A percentile compares a stretch with the other conserved stretches of the same genome.
Evolutionary conservation across 331 rosid species (phyloP).

Genomic region (Erythrophleum ivorense): DNA sequence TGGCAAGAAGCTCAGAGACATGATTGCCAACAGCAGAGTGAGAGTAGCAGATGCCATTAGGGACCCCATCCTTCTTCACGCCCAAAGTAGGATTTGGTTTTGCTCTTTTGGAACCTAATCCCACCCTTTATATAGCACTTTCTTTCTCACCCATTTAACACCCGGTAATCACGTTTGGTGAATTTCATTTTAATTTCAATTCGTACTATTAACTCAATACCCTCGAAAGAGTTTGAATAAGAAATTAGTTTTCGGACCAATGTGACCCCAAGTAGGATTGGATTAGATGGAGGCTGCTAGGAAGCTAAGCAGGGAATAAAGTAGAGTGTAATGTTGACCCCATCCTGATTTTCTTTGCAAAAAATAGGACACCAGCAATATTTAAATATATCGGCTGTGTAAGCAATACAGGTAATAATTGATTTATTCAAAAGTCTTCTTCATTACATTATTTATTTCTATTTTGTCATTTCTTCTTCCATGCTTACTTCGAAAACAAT

Average conservation of each 20-base stretch:
- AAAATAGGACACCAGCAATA: not conserved
- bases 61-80: slow-evolving; percentile 47
- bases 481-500: too few relatives aligned
- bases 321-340: slow-evolving; percentile 31
- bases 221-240: slow-evolving; percentile 12
- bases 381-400: not conserved
- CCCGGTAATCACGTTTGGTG: not conserved
- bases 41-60: slow-evolving; percentile 45
- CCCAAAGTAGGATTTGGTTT: slow-evolving; percentile 27
- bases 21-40: slow-evolving; percentile 32
- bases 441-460: not conserved
- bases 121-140: slow-evolving; percentile 49
- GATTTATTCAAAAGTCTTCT: slow-evolving; percentile 20
- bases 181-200: slow-evolving; percentile 5
- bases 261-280: not conserved
- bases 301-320: slow-evolving; percentile 22
- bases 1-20: slow-evolving; percentile 44
- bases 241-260: not conserved
- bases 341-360: too few relatives aligned
- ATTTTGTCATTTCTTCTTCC: not conserved
- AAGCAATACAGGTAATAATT: not conserved
- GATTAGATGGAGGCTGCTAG: slow-evolving; percentile 27
- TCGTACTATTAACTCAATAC: not conserved
- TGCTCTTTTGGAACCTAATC: slow-evolving; percentile 1
- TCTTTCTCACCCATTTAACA: slow-evolving; percentile 31